These are phyloP conservation scores for Rubia balearica DNA, from an alignment of 305 asterid species.

Conservation along the genomic window DNA sequence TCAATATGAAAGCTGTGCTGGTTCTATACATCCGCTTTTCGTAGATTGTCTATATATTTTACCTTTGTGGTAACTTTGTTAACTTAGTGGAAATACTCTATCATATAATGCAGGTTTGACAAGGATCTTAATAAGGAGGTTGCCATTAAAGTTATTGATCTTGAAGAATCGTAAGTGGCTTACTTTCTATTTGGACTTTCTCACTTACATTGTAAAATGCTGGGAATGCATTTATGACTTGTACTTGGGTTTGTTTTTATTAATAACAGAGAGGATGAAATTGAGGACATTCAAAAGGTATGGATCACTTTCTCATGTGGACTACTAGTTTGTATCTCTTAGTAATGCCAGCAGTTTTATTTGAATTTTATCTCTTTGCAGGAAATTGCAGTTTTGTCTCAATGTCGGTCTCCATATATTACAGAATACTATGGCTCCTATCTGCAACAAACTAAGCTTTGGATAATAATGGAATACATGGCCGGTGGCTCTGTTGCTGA, in stretches of 20 bases:
- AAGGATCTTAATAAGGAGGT: constrained; percentile 79
- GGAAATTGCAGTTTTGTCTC: constrained; percentile 94
- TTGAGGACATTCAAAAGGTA: constrained; percentile 97
- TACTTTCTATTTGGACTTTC: constrained; percentile 17
- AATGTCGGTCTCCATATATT: constrained; percentile 85
- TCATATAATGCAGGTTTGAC: constrained; percentile 64
- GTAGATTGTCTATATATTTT: neutral
- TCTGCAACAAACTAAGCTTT: constrained; percentile 75
- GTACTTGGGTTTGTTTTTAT: constrained; percentile 14
- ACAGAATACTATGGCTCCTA: constrained; percentile 88
- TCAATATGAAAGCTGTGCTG: neutral
- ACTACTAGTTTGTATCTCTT: constrained; percentile 3
- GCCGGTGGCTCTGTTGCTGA: constrained; percentile 99
- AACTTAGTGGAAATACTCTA: constrained; percentile 7
- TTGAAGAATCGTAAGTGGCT: constrained; percentile 93
- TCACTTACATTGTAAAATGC: constrained; percentile 3
- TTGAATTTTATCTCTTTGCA: constrained; percentile 28
- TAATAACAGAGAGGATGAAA: constrained; percentile 83
- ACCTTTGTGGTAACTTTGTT: neutral
- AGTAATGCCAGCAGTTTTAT: constrained; percentile 22
- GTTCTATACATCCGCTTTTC: neutral
- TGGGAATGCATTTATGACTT: neutral
- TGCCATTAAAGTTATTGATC: constrained; percentile 93
- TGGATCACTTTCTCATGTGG: constrained; percentile 17
- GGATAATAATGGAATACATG: constrained; percentile 98